Percentiles rank a stretch among this genome's conserved stretches.
These are phyloP conservation scores for Colletotrichum spaethianum DNA, from an alignment of 2,329 filamentous ascomycete species.

Conservation along the genomic window DNA sequence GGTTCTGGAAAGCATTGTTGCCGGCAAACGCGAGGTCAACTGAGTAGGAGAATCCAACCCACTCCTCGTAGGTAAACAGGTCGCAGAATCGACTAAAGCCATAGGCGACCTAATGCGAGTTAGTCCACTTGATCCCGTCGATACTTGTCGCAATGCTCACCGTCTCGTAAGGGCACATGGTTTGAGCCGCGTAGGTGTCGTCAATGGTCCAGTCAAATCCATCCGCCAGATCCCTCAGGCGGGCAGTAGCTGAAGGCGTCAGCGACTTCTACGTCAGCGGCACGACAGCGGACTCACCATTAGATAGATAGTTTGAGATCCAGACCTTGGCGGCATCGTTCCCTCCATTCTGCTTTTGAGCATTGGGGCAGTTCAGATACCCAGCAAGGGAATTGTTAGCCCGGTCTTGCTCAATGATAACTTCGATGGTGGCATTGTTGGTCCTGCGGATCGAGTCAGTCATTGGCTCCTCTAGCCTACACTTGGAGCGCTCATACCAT, in stretches of 20 bases:
- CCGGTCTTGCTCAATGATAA: constrained; percentile 74
- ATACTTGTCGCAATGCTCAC: constrained; percentile 46
- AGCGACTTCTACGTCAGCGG: constrained; percentile 1
- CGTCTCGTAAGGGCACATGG: constrained; percentile 83
- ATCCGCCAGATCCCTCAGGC: constrained; percentile 69
- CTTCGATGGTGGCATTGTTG: constrained; percentile 79
- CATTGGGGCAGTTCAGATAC: constrained; percentile 76
- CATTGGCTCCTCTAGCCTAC: neutral
- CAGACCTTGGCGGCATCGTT: constrained; percentile 70
- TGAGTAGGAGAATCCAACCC: constrained; percentile 79
- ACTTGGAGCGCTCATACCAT: constrained; percentile 59
- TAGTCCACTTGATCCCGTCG: neutral
- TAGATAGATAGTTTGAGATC: constrained; percentile 74
- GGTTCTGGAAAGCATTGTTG: constrained; percentile 73
- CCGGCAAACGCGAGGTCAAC: constrained; percentile 77
- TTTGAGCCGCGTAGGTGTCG: constrained; percentile 78
- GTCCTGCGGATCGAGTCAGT: constrained; percentile 59
- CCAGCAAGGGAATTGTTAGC: constrained; percentile 82
- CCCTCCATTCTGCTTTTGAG: constrained; percentile 65
- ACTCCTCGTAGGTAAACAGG: constrained; percentile 82
- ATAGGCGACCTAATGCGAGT: constrained; percentile 67
- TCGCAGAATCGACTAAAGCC: constrained; percentile 82
- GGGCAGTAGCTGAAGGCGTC: constrained; percentile 64
- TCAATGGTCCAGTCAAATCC: constrained; percentile 74
- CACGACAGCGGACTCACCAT: constrained; percentile 57